Base-by-base conservation (phyloP, 176 grass and related monocot genomes). In the Oryza glumipatula region DNA sequence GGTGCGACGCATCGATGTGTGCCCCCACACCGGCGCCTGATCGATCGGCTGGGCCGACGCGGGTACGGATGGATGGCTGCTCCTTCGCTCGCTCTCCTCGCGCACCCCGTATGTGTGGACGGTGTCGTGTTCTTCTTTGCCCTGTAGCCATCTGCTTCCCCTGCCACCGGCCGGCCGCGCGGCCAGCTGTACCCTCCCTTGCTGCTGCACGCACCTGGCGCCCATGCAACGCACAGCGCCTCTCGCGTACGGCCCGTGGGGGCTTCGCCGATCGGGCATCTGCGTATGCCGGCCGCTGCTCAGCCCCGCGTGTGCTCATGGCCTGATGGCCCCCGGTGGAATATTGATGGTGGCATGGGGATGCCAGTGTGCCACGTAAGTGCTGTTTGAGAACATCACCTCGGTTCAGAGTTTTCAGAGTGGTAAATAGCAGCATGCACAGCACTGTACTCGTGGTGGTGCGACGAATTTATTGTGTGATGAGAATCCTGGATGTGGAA, bases 151-250 rank as follows among this genome's bases (percentile, higher is more conserved):
- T 78, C 47, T 74, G 47, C 69, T 26, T 47, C 79, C 67, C 78
- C 73, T 78, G 79, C 68, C 74, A 49, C 74, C 52, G 52, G 52
- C 52, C 52, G 17, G 15, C 52, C 14, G 52, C 17, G 51, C 46
- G 82, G 63, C 87, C 83, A 90, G 88, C 88, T 90, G 88, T 78
- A 51, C 24, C 64, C 48, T 21, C 38, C 66, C 32, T n/a, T 10
- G 15, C 12, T 44, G 74, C 32, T 49, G 61, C 79, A 7, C 79
- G 83, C 83, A 48, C 73, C 49, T 61, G 73, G 24, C 74, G 74
- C 74, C 74, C 72, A 81, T 60, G 68, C 84, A 83, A 63, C n/a
- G n/a, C 19, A 63, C 58, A 63, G 21, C 19, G 17, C 52, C 17
- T 21, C 16, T 16, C 16, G 3, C 58, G 8, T 54, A 54, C 58